A percentile compares a stretch with the other conserved stretches of the same genome.
These are phyloP conservation scores for Mycena galopus DNA, from an alignment of 768 basidiomycete genomes.

Conservation along the genomic window DNA sequence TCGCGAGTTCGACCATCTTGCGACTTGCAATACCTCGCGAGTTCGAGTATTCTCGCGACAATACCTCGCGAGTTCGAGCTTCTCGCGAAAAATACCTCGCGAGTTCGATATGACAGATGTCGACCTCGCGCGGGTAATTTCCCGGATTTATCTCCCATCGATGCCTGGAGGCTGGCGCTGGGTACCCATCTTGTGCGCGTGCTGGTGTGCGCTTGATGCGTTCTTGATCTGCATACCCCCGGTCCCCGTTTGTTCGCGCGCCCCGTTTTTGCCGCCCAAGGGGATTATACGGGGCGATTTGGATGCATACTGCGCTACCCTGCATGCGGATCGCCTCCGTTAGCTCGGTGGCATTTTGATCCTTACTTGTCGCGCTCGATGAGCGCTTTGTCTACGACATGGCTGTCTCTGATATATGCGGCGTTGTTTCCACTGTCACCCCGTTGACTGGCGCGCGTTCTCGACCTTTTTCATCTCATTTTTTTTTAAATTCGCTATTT, in stretches of 20 bases:
- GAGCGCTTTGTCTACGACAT: too few relatives aligned
- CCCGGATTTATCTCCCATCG: neutral
- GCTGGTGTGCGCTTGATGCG: neutral
- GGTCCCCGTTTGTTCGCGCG: neutral
- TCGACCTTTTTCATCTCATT: conserved; percentile 2
- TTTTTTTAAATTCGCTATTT: neutral
- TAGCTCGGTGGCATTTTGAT: too few relatives aligned
- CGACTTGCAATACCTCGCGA: neutral
- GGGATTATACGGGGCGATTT: neutral
- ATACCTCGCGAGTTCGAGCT: neutral
- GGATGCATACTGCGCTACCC: too few relatives aligned
- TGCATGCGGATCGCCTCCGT: too few relatives aligned
- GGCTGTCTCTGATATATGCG: neutral
- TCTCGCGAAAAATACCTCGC: neutral
- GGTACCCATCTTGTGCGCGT: neutral
- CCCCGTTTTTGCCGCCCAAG: too few relatives aligned
- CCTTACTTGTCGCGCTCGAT: too few relatives aligned
- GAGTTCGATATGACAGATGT: neutral
- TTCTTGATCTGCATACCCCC: neutral
- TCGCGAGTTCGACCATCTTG: neutral
- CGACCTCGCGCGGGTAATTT: neutral
- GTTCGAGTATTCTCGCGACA: neutral
- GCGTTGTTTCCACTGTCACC: neutral
- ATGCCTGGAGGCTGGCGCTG: neutral
- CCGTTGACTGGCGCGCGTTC: neutral